Evolutionary conservation across 1,139 yeast species (phyloP), one percentile per base, ranked within the genome.

Genomic region (Magnusiomyces paraingens): DNA sequence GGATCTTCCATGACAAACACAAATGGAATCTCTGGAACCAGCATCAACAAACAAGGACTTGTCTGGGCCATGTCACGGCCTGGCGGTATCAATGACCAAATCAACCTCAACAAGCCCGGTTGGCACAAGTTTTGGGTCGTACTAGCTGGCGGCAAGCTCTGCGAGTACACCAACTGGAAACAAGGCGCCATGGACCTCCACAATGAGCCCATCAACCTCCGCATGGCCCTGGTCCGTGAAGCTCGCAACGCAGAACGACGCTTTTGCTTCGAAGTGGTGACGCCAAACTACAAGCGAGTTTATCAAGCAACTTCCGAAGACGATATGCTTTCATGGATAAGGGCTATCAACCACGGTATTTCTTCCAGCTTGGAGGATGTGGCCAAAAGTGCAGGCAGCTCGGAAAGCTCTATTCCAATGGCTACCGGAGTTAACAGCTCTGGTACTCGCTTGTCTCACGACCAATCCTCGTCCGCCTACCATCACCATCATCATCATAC

Each of bases 111-210:
- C 11, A 86, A 84, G 61, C 81, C 80, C 36, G 87, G 88, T 1
- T 89, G 96, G 96, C 95, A 89, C 68, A 88, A 88, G 64, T 91
- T 86, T 68, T 87, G 95, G 94, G 88, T 89, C 1, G 89, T 83
- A 0, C 72, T 88, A 52, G 78, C 79, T 18, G 79, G 80, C 18
- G 93, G 94, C 0, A 79, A 77, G 57, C 71, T 88, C 41, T 76
- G 77, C 52, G 95, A 88, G 65, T 88, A 80, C 66, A 77, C 87
- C 46, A 91, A 87, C 68, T 88, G 95, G 95, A 79, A 91, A 64
- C 84, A 78, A 56, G 89, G 90, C 11, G 32, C 32, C 32, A 50
- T 75, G 12, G 79, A 77, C 26, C 78, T 83, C 15, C 82, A 86
- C 54, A 80, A 82, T 59, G 78, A 77, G 17, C 94, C 95, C 1